phyloP scores from a whole-genome alignment of 1,139 yeast genomes.

The Suhomyces maxii region DNA sequence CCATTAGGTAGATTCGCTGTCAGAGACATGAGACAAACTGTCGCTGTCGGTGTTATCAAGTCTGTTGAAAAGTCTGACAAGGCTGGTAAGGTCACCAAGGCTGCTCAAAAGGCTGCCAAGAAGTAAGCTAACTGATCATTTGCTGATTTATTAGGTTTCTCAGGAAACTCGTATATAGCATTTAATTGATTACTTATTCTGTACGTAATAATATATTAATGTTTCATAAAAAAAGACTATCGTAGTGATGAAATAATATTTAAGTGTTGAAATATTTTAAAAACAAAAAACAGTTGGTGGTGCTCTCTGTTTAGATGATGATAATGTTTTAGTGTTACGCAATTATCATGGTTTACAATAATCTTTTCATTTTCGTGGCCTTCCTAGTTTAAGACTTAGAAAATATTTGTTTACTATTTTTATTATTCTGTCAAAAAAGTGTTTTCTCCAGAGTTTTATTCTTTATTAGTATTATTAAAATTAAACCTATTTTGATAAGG shows the following conservation, averaged over 20 bases:
- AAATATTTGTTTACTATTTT: too few relatives aligned
- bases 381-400: too few relatives aligned
- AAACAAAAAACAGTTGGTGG: neutral
- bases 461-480: too few relatives aligned
- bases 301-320: too few relatives aligned
- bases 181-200: conserved; percentile 5
- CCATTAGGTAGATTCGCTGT: conserved; percentile 99
- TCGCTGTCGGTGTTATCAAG: conserved; percentile 99
- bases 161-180: conserved; percentile 2
- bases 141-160: conserved; percentile 1
- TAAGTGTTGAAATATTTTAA: neutral
- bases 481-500: too few relatives aligned
- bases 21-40: conserved; percentile 99
- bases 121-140: conserved; percentile 54
- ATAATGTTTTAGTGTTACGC: too few relatives aligned
- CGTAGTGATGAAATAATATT: neutral
- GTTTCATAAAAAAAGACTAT: neutral
- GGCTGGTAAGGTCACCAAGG: conserved; percentile 99
- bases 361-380: too few relatives aligned
- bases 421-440: too few relatives aligned
- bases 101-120: conserved; percentile 98
- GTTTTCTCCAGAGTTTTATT: too few relatives aligned
- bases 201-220: conserved; percentile 10
- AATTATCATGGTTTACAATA: too few relatives aligned
- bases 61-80: conserved; percentile 92